Conservation (phyloP, 2,329 filamentous ascomycete genomes). For the Elsinoe ampelina region DNA sequence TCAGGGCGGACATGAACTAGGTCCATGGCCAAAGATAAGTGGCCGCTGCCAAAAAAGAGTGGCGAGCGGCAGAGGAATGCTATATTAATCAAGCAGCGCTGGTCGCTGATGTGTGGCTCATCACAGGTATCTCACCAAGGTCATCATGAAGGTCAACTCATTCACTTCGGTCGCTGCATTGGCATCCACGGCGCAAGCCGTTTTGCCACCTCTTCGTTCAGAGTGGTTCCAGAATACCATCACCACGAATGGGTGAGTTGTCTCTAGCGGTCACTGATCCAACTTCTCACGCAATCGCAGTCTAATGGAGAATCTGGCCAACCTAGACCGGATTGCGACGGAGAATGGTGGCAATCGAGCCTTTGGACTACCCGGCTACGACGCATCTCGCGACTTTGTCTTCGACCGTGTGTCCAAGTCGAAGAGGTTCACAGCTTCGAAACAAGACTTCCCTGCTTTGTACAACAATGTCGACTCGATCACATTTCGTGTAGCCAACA, state of each 20-base stretch:
- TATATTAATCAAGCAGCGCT: background rate
- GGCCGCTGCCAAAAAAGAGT: background rate
- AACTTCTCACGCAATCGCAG: slow-evolving; percentile 25
- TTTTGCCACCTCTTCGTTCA: background rate
- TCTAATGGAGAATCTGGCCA: slow-evolving; percentile 45
- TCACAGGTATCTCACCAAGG: background rate
- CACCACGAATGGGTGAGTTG: background rate
- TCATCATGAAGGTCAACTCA: background rate
- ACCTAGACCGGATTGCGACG: slow-evolving; percentile 45
- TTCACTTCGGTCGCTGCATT: background rate
- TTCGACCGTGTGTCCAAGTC: slow-evolving; percentile 41
- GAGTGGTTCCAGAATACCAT: slow-evolving; percentile 5
- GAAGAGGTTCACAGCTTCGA: slow-evolving; percentile 29
- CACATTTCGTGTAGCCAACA: slow-evolving; percentile 30
- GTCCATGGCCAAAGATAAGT: slow-evolving; percentile 2
- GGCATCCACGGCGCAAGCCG: background rate
- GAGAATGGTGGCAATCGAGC: slow-evolving; percentile 52
- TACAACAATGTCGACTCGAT: slow-evolving; percentile 36
- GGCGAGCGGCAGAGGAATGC: background rate
- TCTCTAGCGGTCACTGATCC: background rate
- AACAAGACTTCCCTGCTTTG: slow-evolving; percentile 41
- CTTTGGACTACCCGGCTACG: slow-evolving; percentile 51
- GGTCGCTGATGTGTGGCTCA: background rate
- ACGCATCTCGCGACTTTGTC: slow-evolving; percentile 50
- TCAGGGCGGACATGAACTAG: background rate